Conservation (phyloP, 352 stramenopile genomes). For the Lagenidium giganteum region DNA sequence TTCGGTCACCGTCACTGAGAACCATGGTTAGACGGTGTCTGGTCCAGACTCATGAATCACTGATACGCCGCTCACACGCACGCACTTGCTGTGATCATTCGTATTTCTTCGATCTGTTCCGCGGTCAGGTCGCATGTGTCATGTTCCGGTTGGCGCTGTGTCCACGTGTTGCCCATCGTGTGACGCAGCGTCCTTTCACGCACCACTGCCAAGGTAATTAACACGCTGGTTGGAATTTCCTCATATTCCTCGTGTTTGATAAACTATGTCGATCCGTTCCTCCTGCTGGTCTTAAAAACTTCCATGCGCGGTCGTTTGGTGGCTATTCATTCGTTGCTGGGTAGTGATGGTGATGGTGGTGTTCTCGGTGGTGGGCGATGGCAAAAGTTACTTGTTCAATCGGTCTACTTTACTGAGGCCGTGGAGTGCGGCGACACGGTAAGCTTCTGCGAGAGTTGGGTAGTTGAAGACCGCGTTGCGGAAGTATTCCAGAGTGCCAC, state of each 20-base stretch:
- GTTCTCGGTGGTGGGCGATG: too few relatives aligned
- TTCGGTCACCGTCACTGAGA: constrained; percentile 38
- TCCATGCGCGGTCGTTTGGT: too few relatives aligned
- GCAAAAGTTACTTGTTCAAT: constrained; percentile 32
- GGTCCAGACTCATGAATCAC: background rate
- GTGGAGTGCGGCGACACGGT: constrained; percentile 76
- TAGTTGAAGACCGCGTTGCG: constrained; percentile 91
- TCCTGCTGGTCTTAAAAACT: too few relatives aligned
- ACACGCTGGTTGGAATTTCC: too few relatives aligned
- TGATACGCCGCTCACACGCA: background rate
- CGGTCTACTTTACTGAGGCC: constrained; percentile 68
- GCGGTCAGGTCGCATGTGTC: constrained; percentile 35
- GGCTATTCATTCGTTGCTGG: too few relatives aligned
- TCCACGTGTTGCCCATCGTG: too few relatives aligned
- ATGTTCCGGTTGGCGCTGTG: too few relatives aligned
- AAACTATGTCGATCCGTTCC: too few relatives aligned
- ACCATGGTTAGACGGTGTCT: background rate
- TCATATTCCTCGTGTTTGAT: too few relatives aligned
- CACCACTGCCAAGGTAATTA: too few relatives aligned
- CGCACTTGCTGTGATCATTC: constrained; percentile 53
- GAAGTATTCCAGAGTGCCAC: constrained; percentile 86
- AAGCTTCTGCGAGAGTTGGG: constrained; percentile 85
- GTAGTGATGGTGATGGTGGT: too few relatives aligned
- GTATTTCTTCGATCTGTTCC: constrained; percentile 53
- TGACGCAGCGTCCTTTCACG: too few relatives aligned